phyloP scores from a whole-genome alignment of 305 asterid species.

The Solanum aculeatissimum region DNA sequence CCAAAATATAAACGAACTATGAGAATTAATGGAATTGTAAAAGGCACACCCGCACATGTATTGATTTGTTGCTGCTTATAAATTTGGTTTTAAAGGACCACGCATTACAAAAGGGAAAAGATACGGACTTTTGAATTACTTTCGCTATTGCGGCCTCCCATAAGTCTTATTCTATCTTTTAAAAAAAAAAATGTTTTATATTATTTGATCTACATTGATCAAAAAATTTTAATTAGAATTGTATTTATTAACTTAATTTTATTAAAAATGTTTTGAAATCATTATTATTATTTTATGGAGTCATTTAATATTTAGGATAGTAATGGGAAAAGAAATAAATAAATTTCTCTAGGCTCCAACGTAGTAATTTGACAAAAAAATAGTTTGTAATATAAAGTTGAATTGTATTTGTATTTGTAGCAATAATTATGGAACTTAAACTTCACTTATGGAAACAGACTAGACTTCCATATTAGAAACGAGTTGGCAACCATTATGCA shows the following conservation, averaged over 20 bases:
- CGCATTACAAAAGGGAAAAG: background rate
- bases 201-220: too few species aligned
- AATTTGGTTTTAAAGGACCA: background rate
- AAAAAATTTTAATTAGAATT: too few species aligned
- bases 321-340: too few species aligned
- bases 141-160: background rate
- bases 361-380: background rate
- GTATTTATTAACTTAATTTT: too few species aligned
- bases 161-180: background rate
- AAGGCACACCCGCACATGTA: background rate
- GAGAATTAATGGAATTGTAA: too few species aligned
- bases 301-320: too few species aligned
- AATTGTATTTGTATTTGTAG: background rate
- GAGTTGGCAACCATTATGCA: background rate
- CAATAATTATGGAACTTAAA: background rate
- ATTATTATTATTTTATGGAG: too few species aligned
- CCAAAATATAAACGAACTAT: too few species aligned
- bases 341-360: background rate
- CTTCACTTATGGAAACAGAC: background rate
- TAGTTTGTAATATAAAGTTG: background rate
- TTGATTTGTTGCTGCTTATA: background rate
- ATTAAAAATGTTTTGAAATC: too few species aligned
- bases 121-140: background rate
- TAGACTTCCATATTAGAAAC: conserved; percentile 2
- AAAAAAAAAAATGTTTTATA: too few species aligned